Conservation (phyloP, 2,329 filamentous ascomycete genomes). For the Ophiostoma perfectum region DNA sequence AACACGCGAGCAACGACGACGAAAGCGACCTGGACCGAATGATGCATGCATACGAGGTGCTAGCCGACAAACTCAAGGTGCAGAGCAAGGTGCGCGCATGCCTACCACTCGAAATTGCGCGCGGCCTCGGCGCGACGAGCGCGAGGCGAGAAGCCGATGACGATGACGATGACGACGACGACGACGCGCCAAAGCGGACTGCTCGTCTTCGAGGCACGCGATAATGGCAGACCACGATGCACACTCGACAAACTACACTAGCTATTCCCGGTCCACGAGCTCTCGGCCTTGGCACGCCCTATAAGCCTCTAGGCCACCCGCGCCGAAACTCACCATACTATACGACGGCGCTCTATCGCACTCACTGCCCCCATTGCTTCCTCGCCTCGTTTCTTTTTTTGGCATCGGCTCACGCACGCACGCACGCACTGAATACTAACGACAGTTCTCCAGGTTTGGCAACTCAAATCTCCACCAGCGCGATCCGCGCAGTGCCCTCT, state of each 20-base stretch:
- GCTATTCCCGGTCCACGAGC: too few species aligned
- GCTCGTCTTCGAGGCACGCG: background rate
- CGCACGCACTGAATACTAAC: background rate
- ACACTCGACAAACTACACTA: too few species aligned
- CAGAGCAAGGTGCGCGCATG: too few species aligned
- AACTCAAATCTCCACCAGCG: slow-evolving; percentile 66
- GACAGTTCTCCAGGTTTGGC: slow-evolving; percentile 51
- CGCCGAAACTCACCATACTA: too few species aligned
- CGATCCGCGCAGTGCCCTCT: slow-evolving; percentile 66
- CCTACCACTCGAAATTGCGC: too few species aligned
- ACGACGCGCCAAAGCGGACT: background rate
- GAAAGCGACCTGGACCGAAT: background rate
- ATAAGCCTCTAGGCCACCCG: too few species aligned
- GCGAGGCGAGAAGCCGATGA: too few species aligned
- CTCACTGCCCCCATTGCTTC: background rate
- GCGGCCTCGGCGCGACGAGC: too few species aligned
- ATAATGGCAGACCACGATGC: too few species aligned
- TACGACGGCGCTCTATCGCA: too few species aligned
- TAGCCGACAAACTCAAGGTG: too few species aligned
- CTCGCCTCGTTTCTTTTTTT: background rate
- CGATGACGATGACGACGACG: background rate
- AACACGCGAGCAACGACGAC: background rate
- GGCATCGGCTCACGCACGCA: background rate
- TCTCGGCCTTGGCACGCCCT: too few species aligned
- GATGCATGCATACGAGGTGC: background rate